These are phyloP conservation scores for Myxozyma neotropica DNA, from an alignment of 805 yeast genomes.

Conservation along the genomic window DNA sequence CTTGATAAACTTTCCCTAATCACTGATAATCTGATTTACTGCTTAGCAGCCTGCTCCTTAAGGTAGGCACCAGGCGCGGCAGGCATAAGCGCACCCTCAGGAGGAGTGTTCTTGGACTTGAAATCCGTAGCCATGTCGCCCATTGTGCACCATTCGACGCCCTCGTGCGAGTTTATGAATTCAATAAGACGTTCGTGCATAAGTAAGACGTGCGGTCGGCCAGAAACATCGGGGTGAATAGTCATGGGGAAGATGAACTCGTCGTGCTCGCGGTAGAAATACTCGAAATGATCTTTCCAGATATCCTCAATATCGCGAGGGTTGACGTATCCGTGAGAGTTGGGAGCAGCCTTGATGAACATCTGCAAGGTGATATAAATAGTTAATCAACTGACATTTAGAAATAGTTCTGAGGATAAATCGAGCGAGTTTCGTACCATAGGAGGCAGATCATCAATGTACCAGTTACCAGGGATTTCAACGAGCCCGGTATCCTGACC, in stretches of 20 bases:
- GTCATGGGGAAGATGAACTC: conserved; percentile 47
- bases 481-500: conserved; percentile 45
- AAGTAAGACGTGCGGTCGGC: conserved; percentile 44
- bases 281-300: conserved; percentile 47
- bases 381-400: background rate
- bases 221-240: conserved; percentile 47
- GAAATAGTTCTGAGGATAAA: too few relatives aligned
- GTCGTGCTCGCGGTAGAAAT: conserved; percentile 46
- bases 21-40: background rate
- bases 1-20: too few relatives aligned
- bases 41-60: conserved; percentile 12
- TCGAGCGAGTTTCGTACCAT: too few relatives aligned
- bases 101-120: conserved; percentile 38
- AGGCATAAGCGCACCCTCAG: conserved; percentile 43
- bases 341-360: conserved; percentile 44
- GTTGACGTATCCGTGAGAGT: conserved; percentile 45
- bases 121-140: conserved; percentile 44
- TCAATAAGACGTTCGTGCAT: conserved; percentile 47
- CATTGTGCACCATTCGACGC: conserved; percentile 49
- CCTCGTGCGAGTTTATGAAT: conserved; percentile 45
- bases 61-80: conserved; percentile 30
- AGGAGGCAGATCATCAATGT: conserved; percentile 47
- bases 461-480: conserved; percentile 47
- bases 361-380: conserved; percentile 33
- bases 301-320: conserved; percentile 46